Evolutionary conservation across 208 protist species (phyloP).

Genomic region (Naegleria fowleri): DNA sequence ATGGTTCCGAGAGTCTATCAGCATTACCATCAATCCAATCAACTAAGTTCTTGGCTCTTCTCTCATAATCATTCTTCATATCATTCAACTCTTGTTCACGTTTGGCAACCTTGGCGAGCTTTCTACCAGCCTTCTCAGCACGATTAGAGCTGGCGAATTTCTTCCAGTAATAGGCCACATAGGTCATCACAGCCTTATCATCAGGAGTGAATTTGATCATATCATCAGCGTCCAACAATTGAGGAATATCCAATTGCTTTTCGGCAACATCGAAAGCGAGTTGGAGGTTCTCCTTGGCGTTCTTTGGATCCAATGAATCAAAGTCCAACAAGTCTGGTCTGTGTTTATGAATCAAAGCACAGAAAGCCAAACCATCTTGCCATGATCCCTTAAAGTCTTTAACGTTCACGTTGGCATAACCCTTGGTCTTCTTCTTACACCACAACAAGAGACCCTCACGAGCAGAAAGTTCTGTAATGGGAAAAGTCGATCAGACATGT

Average conservation of each 20-base stretch:
- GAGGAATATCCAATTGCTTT: conserved; percentile 30
- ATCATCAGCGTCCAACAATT: conserved; percentile 37
- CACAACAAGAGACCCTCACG: conserved; percentile 40
- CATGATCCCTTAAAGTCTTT: conserved; percentile 35
- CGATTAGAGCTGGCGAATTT: conserved; percentile 30
- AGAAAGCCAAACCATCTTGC: conserved; percentile 41
- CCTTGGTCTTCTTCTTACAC: conserved; percentile 36
- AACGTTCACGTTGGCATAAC: conserved; percentile 35
- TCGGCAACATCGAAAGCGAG: conserved; percentile 42
- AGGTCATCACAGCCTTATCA: conserved; percentile 38
- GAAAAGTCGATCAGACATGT: no score
- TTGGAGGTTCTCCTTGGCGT: conserved; percentile 32
- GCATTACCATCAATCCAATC: conserved; percentile 35
- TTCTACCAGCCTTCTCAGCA: conserved; percentile 32
- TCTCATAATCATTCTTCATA: conserved; percentile 43
- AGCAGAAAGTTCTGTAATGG: conserved; percentile 20
- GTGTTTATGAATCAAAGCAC: conserved; percentile 42
- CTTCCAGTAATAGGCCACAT: conserved; percentile 38
- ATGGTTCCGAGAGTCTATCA: conserved; percentile 19
- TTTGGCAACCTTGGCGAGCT: conserved; percentile 36
- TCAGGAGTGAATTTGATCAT: conserved; percentile 39
- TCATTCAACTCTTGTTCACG: conserved; percentile 29
- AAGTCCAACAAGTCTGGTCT: conserved; percentile 42
- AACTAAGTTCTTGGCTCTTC: not conserved
- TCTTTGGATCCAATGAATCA: conserved; percentile 28